Evolutionary conservation across 495 filamentous ascomycete genomes (phyloP), one percentile per base, ranked within the genome.

Genomic region (Aspergillus kassunensis): DNA sequence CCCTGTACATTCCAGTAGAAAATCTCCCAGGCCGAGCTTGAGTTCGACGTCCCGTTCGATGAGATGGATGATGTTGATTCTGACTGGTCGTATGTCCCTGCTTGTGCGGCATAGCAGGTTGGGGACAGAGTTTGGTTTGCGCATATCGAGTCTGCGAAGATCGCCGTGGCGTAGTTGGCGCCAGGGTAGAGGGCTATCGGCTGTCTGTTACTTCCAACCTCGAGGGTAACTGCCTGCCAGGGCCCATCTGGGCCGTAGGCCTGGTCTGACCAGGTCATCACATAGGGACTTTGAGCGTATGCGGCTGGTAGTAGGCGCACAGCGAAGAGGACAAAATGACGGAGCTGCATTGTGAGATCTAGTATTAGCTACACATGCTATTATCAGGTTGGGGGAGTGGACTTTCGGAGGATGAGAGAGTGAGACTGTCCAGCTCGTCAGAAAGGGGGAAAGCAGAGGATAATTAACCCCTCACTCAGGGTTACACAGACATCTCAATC

Each of bases 191-290:
- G 37, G 18, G 23, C 58, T 27, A 60, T 21, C 2, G 20, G 3
- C 20, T 60, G 54, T 25, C 6, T 13, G 30, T 47, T 39, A 19
- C 47, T 57, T 18, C 58, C 58, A 4, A 60, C 25, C 5, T 23
- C 13, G 4, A 60, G 29, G 12, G 10, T 23, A 7, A 60, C 54
- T 2, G 54, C 50, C 8, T 60, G 50, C 58, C 54, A 60, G 13
- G 58, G 58, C 0, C 54, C 54, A 41, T 60, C 54, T 0, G 58
- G 58, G 11, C 58, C 58, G 43, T 57, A 57, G 16, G 45, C n/a
- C 46, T 53, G 35, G 0, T 25, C 19, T 0, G 54, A 54, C 58
- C 54, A 60, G 29, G 24, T 51, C 46, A 60, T 48, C 9, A 27
- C 9, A 27, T 27, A 27, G 24, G 24, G 24, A 4, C 4, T 27